Percentiles rank a stretch among this genome's conserved stretches.
These are phyloP conservation scores for Linum trigynum DNA, from an alignment of 345 rosid species.

Conservation along the genomic window DNA sequence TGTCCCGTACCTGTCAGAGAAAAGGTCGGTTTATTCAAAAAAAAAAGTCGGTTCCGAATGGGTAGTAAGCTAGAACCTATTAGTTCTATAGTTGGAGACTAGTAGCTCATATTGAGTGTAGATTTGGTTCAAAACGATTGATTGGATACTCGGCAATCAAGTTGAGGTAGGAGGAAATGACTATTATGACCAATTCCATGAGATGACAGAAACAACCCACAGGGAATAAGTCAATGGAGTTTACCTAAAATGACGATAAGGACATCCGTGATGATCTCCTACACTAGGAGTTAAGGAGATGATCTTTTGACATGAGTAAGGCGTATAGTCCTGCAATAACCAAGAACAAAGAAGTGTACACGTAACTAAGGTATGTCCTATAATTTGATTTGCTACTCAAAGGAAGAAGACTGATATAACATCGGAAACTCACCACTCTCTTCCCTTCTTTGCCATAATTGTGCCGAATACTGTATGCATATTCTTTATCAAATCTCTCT, in stretches of 20 bases:
- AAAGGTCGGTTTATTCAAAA: too few relatives aligned
- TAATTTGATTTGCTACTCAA: not conserved
- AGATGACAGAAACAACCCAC: not conserved
- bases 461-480: constrained; percentile 81
- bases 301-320: constrained; percentile 84
- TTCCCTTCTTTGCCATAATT: constrained; percentile 93
- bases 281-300: constrained; percentile 67
- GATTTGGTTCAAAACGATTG: too few relatives aligned
- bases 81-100: too few relatives aligned
- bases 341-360: not conserved
- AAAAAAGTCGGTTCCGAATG: too few relatives aligned
- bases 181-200: not conserved
- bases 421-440: constrained; percentile 51
- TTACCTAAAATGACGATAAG: constrained; percentile 91
- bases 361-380: not conserved
- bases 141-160: not conserved
- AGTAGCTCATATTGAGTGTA: too few relatives aligned
- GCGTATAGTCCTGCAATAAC: constrained; percentile 76
- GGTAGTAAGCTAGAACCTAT: too few relatives aligned
- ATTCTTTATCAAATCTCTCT: constrained; percentile 87
- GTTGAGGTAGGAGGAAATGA: not conserved
- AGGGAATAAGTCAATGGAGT: constrained; percentile 1
- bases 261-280: constrained; percentile 95
- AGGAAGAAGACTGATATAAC: not conserved
- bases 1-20: too few relatives aligned